Base-by-base conservation (phyloP, 371 early-diverging fungal species). In the Syncephalastrum racemosum region DNA sequence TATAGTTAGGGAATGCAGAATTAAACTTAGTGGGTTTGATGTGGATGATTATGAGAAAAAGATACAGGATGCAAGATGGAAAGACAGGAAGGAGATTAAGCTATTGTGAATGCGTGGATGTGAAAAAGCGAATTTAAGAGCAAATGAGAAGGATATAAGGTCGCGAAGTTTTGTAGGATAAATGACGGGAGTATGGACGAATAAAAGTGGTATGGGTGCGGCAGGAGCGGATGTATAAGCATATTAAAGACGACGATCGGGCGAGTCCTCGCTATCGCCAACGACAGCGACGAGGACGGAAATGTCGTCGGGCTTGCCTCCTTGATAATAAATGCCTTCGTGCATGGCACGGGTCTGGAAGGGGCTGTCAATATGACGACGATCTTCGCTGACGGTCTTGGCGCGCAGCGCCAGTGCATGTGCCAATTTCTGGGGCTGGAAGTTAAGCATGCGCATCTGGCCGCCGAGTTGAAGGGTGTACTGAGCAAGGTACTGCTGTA, bases 231-330 rank as follows among this genome's bases (percentile, higher is more conserved):
- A 27, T 27, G 36, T 7, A 31, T 5, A 12, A 5, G 10, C n/a
- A n/a, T n/a, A 31, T 59, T 47, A 59, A 12, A 59, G 46, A 46
- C 68, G 66, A 46, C 78, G 70, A 53, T 79, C 77, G 39, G 77
- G 85, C 22, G 82, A 75, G 52, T 83, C 84, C 54, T 85, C 84
- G 19, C 75, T 72, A 53, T 84, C 85, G 41, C 77, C 67, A 24
- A 93, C 79, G 20, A 91, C 79, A 10, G 88, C 93, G 0, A 88
- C 87, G 15, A 93, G 62, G 3, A 92, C 89, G 27, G 88, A 89
- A 46, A 90, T 88, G 70, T 94, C 95, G 61, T 94, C 95, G 44
- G 79, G 60, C 60, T 94, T 94, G 5, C 92, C 92, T 41, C 94
- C 94, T 64, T 78, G 76, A 59, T 80, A 81, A 47, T 81, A 82